These are phyloP conservation scores for Lactarius hengduanensis DNA, from an alignment of 768 basidiomycete genomes.

Conservation along the genomic window DNA sequence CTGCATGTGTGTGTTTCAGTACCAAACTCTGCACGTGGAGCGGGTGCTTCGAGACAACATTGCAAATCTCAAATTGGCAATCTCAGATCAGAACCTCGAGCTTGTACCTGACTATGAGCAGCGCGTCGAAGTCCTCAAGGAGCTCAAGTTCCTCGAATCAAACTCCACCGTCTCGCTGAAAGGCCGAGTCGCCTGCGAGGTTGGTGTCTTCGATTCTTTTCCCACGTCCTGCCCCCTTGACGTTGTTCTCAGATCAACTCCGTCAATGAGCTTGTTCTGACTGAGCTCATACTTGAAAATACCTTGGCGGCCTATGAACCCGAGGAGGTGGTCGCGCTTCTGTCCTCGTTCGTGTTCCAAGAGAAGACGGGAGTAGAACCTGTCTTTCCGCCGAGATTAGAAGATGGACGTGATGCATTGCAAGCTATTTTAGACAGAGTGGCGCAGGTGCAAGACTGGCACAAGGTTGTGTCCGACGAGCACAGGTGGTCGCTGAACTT, in stretches of 20 bases:
- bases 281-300: conserved; percentile 96
- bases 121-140: conserved; percentile 84
- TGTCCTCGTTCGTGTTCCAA: conserved; percentile 97
- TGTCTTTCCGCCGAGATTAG: conserved; percentile 70
- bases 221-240: neutral
- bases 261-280: conserved; percentile 93
- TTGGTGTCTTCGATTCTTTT: conserved; percentile 35
- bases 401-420: conserved; percentile 78
- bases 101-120: conserved; percentile 97
- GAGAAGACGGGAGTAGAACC: conserved; percentile 96
- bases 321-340: conserved; percentile 92
- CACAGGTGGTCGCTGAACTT: conserved; percentile 81
- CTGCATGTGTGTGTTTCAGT: conserved; percentile 49
- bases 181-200: conserved; percentile 98
- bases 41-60: conserved; percentile 75
- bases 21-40: conserved; percentile 68
- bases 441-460: conserved; percentile 71
- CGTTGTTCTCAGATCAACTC: conserved; percentile 82
- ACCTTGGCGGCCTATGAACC: conserved; percentile 87
- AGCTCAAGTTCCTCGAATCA: conserved; percentile 91
- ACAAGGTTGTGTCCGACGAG: conserved; percentile 77
- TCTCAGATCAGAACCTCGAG: conserved; percentile 96
- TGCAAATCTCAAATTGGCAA: conserved; percentile 71
- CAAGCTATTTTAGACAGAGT: conserved; percentile 75
- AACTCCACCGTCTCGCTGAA: conserved; percentile 95